Base-by-base conservation (phyloP, 2,329 filamentous ascomycete species). In the Monosporascus sp. region DNA sequence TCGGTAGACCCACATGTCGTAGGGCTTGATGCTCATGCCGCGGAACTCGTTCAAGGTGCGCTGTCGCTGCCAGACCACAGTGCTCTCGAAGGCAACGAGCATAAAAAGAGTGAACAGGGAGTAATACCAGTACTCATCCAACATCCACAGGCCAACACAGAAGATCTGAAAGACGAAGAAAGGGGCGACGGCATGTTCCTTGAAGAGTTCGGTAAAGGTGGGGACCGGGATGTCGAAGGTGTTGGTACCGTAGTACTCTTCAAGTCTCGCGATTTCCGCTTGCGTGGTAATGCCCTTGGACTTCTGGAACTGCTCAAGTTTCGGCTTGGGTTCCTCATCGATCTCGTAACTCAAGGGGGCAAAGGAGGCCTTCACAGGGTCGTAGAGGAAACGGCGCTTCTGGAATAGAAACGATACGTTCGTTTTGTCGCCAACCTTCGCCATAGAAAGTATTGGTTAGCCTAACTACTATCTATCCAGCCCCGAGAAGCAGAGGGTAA, bases 51-150 rank as follows among this genome's bases (percentile, higher is more conserved):
- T 95, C 61, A 99, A 75, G 2, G 95, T 99, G 62, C 93, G 84
- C 81, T 99, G 94, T 56, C 94, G 86, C 76, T 99, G 94, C 95
- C 94, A 99, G 17, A 99, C 95, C 38, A 99, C 95, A 2, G 94
- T 99, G 71, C 92, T 97, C 77, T 99, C 94, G 64, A 99, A 99
- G 55, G 85, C 87, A 61, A 99, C 91, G 52, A 99, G 84, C 95
- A 99, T 99, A 76, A 97, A 92, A 22, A 99, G 85, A 1, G 95
- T 99, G 73, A 99, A 99, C 20, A 99, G 83, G 57, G 94, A 97
- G 76, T 99, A 99, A 78, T 99, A 99, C 94, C 95, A 99, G 76
- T 97, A 99, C 74, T 99, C 95, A 68, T 99, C 94, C 68, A 99
- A 77, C 86, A 97, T 90, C 94, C 94, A 99, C 56, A 99, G 77